Percentiles rank a stretch among this genome's conserved stretches.
Conservation (phyloP, 805 yeast genomes). For the Starmerella scarabaei region DNA sequence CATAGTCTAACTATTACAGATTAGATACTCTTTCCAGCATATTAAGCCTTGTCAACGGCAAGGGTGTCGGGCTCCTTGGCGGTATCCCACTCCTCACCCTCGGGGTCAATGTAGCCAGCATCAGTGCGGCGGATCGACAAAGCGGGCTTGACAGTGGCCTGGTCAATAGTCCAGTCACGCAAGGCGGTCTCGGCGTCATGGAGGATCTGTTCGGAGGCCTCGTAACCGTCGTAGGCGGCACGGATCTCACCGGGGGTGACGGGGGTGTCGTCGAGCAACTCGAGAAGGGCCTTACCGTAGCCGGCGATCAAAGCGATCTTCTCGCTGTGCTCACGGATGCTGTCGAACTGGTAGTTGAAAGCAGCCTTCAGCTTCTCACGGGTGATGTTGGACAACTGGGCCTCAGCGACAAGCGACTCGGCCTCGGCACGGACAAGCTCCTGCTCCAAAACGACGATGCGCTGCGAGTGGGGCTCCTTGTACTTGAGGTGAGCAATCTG, state of each 20-base stretch:
- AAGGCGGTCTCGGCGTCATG: conserved; percentile 93
- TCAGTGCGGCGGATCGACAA: conserved; percentile 68
- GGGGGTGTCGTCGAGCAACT: conserved; percentile 89
- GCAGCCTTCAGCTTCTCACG: conserved; percentile 97
- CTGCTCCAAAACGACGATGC: conserved; percentile 89
- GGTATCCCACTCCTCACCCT: conserved; percentile 30
- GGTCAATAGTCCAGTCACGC: conserved; percentile 92
- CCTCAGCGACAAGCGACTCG: conserved; percentile 97
- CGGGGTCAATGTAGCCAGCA: conserved; percentile 29
- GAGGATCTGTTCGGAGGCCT: conserved; percentile 94
- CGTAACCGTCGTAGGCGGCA: conserved; percentile 96
- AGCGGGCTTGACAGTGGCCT: conserved; percentile 89
- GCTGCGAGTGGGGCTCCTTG: conserved; percentile 96
- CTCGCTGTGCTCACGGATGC: conserved; percentile 88
- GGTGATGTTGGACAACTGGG: conserved; percentile 94
- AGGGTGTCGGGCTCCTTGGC: conserved; percentile 27
- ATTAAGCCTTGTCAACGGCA: conserved; percentile 22
- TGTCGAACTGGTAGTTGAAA: conserved; percentile 91
- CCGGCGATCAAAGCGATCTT: conserved; percentile 96
- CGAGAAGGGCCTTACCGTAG: conserved; percentile 94
- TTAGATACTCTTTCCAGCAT: too few species aligned
- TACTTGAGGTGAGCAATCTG: conserved; percentile 95
- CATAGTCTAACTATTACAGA: not conserved
- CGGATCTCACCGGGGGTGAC: conserved; percentile 99
- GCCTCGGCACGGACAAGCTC: conserved; percentile 99